Evolutionary conservation across 805 yeast species (phyloP).

Genomic region (Hagleromyces aurorensis): DNA sequence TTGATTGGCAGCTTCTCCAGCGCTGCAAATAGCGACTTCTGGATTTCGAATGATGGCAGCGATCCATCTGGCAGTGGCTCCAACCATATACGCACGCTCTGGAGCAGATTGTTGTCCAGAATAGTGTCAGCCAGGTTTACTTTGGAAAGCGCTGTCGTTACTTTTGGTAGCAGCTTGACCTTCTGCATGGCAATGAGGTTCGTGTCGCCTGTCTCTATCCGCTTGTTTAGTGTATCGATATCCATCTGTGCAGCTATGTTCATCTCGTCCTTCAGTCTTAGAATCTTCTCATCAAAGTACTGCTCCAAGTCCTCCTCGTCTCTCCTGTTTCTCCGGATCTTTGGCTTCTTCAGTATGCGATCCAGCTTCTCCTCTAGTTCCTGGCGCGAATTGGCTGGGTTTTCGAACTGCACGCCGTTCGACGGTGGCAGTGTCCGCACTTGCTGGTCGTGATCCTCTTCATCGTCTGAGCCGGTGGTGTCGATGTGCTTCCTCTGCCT

Average conservation of each 20-base stretch:
- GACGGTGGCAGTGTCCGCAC: slow-evolving; percentile 7
- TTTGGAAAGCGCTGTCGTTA: slow-evolving; percentile 64
- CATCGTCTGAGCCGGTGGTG: slow-evolving; percentile 16
- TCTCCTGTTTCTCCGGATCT: slow-evolving; percentile 53
- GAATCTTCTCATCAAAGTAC: slow-evolving; percentile 87
- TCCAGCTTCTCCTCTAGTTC: slow-evolving; percentile 77
- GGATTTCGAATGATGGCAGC: slow-evolving; percentile 95
- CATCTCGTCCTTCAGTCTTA: slow-evolving; percentile 80
- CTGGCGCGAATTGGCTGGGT: slow-evolving; percentile 48
- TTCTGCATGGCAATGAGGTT: slow-evolving; percentile 47
- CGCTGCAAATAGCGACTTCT: slow-evolving; percentile 73
- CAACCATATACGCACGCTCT: slow-evolving; percentile 91
- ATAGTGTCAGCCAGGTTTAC: slow-evolving; percentile 86
- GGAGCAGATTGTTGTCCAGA: slow-evolving; percentile 85
- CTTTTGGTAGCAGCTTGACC: slow-evolving; percentile 71
- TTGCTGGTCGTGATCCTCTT: slow-evolving; percentile 11
- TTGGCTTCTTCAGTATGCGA: slow-evolving; percentile 60
- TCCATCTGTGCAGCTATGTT: slow-evolving; percentile 76
- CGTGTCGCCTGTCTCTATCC: slow-evolving; percentile 34
- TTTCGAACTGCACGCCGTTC: slow-evolving; percentile 17
- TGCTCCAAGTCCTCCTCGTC: slow-evolving; percentile 93
- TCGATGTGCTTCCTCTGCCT: slow-evolving; percentile 27
- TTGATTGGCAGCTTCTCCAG: slow-evolving; percentile 78
- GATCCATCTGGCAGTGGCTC: slow-evolving; percentile 98
- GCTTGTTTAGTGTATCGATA: slow-evolving; percentile 42